Percentiles rank a stretch among this genome's conserved stretches.
Conservation (phyloP, 805 yeast species). For the Wickerhamiella sergipiensis region DNA sequence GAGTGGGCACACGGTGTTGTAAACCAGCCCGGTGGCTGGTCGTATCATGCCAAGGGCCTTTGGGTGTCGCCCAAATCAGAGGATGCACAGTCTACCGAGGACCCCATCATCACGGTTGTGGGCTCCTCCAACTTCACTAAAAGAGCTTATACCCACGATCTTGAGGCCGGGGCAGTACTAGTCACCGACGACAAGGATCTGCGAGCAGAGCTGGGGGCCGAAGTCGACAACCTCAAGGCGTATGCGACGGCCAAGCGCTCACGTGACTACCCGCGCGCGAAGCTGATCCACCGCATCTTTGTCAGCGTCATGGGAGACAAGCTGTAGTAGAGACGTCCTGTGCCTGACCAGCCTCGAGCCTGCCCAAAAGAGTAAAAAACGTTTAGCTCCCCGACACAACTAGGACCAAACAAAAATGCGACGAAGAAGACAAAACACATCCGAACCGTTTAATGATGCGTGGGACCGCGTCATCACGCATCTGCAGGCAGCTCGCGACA, state of each 20-base stretch:
- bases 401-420: no score
- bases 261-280: constrained; percentile 57
- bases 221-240: constrained; percentile 44
- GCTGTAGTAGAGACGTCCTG: no score
- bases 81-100: no score
- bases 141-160: constrained; percentile 74
- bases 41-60: constrained; percentile 93
- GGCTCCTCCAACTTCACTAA: constrained; percentile 92
- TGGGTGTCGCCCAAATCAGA: constrained; percentile 39
- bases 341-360: not conserved
- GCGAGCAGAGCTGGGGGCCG: constrained; percentile 43
- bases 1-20: constrained; percentile 88
- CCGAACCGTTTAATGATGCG: constrained; percentile 6
- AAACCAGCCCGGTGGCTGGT: constrained; percentile 78
- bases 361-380: no score
- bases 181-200: constrained; percentile 54
- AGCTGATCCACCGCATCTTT: constrained; percentile 30
- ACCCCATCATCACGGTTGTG: constrained; percentile 63
- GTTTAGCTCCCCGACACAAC: no score
- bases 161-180: constrained; percentile 76
- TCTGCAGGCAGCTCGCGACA: constrained; percentile 1
- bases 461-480: constrained; percentile 1
- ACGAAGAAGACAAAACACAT: not conserved
- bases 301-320: constrained; percentile 21
- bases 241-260: constrained; percentile 41